Evolutionary conservation across 805 yeast species (phyloP).

Genomic region (Candida pini): DNA sequence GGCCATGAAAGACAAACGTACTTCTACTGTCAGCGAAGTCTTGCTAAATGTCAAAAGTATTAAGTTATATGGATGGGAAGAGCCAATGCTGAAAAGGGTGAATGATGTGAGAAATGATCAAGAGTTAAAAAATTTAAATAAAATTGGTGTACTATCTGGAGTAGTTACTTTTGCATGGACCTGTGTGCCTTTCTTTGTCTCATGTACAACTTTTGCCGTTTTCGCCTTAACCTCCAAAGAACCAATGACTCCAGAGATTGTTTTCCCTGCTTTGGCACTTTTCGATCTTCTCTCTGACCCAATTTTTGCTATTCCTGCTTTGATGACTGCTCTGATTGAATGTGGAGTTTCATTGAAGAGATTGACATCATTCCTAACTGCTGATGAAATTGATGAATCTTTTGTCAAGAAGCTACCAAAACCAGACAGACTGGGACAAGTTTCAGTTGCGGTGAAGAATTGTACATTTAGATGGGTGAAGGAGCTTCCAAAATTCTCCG

Average conservation of each 20-base stretch:
- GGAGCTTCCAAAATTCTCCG: constrained; percentile 9
- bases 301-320: constrained; percentile 51
- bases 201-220: constrained; percentile 53
- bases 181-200: constrained; percentile 59
- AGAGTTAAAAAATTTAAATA: constrained; percentile 47
- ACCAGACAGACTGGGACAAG: constrained; percentile 21
- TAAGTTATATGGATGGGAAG: constrained; percentile 67
- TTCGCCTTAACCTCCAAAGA: constrained; percentile 39
- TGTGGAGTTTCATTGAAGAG: constrained; percentile 54
- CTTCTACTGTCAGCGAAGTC: constrained; percentile 54
- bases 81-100: constrained; percentile 51
- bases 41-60: constrained; percentile 56
- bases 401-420: constrained; percentile 24
- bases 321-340: constrained; percentile 53
- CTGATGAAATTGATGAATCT: constrained; percentile 35
- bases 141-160: constrained; percentile 43
- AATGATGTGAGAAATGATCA: constrained; percentile 49
- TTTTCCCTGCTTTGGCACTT: constrained; percentile 62
- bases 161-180: constrained; percentile 53
- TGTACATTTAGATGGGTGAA: constrained; percentile 50
- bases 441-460: constrained; percentile 39
- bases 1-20: constrained; percentile 57
- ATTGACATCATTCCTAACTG: constrained; percentile 41
- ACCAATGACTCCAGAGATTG: constrained; percentile 62
- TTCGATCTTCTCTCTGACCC: constrained; percentile 56